Percentiles rank a stretch among this genome's conserved stretches.
Evolutionary conservation across 1,284 basidiomycete species (phyloP).

Genomic region (Sphagnurus paluster): DNA sequence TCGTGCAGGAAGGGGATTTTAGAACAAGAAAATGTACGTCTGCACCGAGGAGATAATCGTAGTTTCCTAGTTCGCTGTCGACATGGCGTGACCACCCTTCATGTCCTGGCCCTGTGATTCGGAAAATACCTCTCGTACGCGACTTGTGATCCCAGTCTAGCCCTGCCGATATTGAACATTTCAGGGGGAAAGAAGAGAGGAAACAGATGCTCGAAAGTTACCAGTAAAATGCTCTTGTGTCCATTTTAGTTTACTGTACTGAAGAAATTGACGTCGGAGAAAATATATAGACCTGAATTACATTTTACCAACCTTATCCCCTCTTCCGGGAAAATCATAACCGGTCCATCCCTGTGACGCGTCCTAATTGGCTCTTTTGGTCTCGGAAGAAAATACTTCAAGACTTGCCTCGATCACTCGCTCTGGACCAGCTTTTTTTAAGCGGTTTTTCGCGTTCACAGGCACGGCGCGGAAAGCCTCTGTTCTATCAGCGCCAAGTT

Average conservation of each 20-base stretch:
- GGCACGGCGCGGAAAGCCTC: conserved; percentile 79
- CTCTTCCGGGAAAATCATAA: conserved; percentile 82
- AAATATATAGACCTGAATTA: not conserved
- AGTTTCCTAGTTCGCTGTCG: conserved; percentile 73
- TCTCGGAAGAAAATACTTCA: too few species aligned
- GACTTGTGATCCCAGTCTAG: conserved; percentile 85
- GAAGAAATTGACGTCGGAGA: conserved; percentile 1
- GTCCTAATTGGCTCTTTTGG: not conserved
- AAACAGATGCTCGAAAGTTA: conserved; percentile 23
- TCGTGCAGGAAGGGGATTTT: not conserved
- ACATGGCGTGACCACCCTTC: conserved; percentile 74
- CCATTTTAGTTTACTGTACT: conserved; percentile 76
- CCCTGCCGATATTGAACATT: conserved; percentile 41
- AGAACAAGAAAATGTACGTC: conserved; percentile 53
- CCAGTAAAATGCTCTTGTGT: conserved; percentile 74
- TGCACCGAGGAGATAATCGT: conserved; percentile 76
- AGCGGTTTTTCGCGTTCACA: conserved; percentile 67
- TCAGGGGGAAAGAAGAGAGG: not conserved
- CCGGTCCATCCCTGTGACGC: conserved; percentile 75
- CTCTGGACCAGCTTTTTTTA: conserved; percentile 57
- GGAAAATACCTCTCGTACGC: conserved; percentile 62
- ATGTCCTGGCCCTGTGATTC: conserved; percentile 53
- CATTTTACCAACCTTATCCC: conserved; percentile 56
- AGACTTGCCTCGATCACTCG: conserved; percentile 67
- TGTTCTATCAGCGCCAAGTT: conserved; percentile 78